Percentiles rank a stretch among this genome's conserved stretches.
Evolutionary conservation across 129 eudicot genomes (phyloP).

Genomic region (Flaveria trinervia): DNA sequence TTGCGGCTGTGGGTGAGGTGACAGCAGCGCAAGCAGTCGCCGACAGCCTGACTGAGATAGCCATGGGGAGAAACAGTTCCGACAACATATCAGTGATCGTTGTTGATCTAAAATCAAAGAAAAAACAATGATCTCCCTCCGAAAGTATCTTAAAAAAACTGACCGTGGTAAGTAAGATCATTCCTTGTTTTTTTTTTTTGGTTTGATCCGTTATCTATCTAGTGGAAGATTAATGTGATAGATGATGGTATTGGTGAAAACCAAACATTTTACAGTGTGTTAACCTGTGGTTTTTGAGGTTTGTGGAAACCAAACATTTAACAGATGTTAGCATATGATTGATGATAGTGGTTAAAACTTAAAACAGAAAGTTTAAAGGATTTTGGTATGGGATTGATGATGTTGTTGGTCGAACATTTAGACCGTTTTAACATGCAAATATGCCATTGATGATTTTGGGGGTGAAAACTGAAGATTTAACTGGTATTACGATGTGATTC

Average conservation of each 20-base stretch:
- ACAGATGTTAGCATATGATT: neutral
- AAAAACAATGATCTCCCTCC: conserved; percentile 29
- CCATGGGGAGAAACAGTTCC: conserved; percentile 52
- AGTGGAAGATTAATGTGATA: conserved; percentile 8
- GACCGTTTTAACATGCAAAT: too few relatives aligned
- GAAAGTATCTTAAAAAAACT: conserved; percentile 11
- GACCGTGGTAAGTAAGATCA: conserved; percentile 41
- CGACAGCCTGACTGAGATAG: conserved; percentile 55
- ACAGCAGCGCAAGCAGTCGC: conserved; percentile 55
- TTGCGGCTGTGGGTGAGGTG: conserved; percentile 15
- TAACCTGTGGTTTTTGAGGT: neutral
- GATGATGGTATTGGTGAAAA: conserved; percentile 5
- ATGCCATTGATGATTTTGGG: too few relatives aligned
- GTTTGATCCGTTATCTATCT: conserved; percentile 38
- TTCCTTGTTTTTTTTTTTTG: conserved; percentile 38
- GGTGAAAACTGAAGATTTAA: too few relatives aligned
- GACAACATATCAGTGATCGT: conserved; percentile 70
- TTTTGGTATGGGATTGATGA: neutral
- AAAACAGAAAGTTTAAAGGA: neutral
- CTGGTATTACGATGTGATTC: too few relatives aligned
- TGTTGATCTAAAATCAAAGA: conserved; percentile 61
- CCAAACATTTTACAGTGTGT: neutral
- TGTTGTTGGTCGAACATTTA: too few relatives aligned
- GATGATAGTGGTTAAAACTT: neutral
- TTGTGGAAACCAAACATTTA: neutral